These are phyloP conservation scores for Narthecium ossifragum DNA, from an alignment of 106 monocot genomes.

Conservation along the genomic window DNA sequence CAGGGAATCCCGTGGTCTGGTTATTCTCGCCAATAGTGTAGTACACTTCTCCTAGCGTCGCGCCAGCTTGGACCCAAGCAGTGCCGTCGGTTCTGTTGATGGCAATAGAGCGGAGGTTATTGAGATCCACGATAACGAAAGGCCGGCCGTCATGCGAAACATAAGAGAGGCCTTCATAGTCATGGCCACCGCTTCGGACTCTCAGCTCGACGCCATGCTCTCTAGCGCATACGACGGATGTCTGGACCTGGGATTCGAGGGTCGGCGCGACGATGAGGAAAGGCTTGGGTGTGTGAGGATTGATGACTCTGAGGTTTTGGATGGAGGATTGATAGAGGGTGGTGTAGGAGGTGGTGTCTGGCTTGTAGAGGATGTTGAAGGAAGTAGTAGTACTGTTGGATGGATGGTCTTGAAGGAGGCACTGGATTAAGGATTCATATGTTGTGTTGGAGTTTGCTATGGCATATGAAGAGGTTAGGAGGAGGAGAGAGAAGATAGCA, in stretches of 20 bases:
- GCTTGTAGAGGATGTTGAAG: no score
- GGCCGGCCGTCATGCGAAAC: neutral
- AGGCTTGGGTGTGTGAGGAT: neutral
- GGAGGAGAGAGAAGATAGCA: neutral
- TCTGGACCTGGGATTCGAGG: neutral
- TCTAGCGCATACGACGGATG: neutral
- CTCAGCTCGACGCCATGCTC: neutral
- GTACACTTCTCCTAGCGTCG: neutral
- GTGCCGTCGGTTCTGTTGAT: neutral
- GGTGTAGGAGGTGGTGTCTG: neutral
- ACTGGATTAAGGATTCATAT: neutral
- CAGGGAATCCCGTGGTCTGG: neutral
- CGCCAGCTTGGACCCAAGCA: slow-evolving; percentile 1
- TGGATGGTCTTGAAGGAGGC: neutral
- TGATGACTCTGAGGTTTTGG: neutral
- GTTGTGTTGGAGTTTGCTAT: neutral
- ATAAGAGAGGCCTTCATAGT: slow-evolving; percentile 5
- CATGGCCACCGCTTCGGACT: neutral
- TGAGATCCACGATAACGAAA: neutral
- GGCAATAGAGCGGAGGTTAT: neutral
- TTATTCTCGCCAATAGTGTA: neutral
- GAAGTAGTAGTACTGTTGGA: neutral
- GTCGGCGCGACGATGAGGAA: neutral
- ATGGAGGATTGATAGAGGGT: neutral
- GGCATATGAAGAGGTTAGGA: neutral